Base-by-base conservation (phyloP, 345 rosid genomes). In the Pistacia atlantica region DNA sequence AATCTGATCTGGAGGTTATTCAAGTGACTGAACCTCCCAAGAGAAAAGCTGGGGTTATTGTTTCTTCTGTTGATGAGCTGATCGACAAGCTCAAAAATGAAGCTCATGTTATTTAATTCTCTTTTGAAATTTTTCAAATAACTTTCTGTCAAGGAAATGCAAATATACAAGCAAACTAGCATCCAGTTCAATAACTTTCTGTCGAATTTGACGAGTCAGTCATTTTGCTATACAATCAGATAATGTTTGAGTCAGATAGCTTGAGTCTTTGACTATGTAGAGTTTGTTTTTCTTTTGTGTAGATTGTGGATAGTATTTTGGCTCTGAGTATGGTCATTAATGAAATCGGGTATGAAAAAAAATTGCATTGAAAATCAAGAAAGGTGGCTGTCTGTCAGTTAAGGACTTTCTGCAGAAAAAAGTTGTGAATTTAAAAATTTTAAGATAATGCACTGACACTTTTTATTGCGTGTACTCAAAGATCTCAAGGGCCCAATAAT, bases 1-100 rank as follows among this genome's bases (percentile, higher is more conserved):
- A 85, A 82, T 82, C 93, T 0, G 97, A 90, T 74, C 42, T 91
- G 25, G 92, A 91, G 86, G 81, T 95, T 28, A 75, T 91, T 72
- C 86, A 93, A 84, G 90, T 93, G 75, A 87, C 81, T 0, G 95
- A 93, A 75, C 98, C 97, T 13, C 87, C 93, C 49, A 90, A 86
- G 88, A 89, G 98, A 78, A 92, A 90, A 80, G 89, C 91, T 0
- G 97, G 96, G 33, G 89, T 92, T 17, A 70, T 93, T 1, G 78
- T 93, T 72, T 82, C 91, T 46, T 93, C 93, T 0, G 88, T 92
- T 56, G 90, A 90, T 62, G 98, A 92, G 86, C 80, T 93, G 82
- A 81, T 93, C 5, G 95, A 92, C 78, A 92, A 89, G 87, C 96
- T 95, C 9, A 82, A 83, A 76, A 89, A 89, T 37, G 97, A 92